phyloP scores from a whole-genome alignment of 179 eudicot genomes.

The Actinidia polygama region DNA sequence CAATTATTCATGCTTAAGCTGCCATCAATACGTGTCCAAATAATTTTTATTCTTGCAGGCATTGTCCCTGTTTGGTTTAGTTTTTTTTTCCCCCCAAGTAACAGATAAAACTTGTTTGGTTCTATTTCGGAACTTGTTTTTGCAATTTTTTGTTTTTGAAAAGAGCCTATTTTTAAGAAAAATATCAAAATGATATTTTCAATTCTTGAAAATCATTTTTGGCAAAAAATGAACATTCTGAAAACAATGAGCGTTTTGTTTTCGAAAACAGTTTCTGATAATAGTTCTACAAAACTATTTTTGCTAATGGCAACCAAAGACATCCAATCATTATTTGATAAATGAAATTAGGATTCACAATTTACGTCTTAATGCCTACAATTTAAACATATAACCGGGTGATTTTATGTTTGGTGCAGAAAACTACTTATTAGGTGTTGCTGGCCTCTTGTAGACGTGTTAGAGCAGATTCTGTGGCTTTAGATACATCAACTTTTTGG shows the following conservation, averaged over 20 bases:
- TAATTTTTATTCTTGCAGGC: not conserved
- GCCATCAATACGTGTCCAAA: not conserved
- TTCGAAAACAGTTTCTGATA: too few species aligned
- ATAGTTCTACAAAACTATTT: too few species aligned
- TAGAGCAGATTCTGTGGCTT: not conserved
- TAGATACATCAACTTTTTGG: not conserved
- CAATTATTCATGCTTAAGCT: not conserved
- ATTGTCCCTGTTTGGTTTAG: too few species aligned
- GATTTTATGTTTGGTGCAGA: not conserved
- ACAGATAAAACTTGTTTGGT: too few species aligned
- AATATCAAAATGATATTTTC: not conserved
- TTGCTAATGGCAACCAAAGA: too few species aligned
- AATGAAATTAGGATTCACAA: not conserved
- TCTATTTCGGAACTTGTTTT: too few species aligned
- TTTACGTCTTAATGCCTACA: not conserved
- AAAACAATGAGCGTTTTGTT: too few species aligned
- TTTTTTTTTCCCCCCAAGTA: too few species aligned
- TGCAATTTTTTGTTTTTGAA: too few species aligned
- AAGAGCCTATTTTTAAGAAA: too few species aligned
- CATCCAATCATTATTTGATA: not conserved
- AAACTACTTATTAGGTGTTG: not conserved
- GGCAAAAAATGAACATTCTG: too few species aligned
- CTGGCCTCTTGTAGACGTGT: not conserved
- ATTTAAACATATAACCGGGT: not conserved
- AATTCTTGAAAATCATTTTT: too few species aligned